These are phyloP conservation scores for Mimosa bimucronata DNA, from an alignment of 306 rosid species.

Conservation along the genomic window DNA sequence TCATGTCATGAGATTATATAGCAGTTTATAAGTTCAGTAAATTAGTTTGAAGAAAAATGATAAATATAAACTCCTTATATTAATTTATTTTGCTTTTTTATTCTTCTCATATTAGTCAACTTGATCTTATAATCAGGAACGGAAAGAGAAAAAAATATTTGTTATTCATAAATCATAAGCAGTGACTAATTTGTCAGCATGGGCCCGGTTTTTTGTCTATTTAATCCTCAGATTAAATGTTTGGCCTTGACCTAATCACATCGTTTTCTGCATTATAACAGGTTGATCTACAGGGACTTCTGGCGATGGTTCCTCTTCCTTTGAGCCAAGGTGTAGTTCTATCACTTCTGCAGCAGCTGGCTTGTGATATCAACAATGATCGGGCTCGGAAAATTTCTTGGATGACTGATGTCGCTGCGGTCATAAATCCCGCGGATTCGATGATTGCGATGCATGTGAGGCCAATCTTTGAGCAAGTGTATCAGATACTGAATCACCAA, in stretches of 20 bases:
- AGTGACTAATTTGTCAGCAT: background rate
- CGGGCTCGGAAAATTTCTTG: slow-evolving; percentile 65
- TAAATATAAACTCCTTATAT: too few species aligned
- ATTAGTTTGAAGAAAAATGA: too few species aligned
- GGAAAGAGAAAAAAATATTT: too few species aligned
- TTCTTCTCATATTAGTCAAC: too few species aligned
- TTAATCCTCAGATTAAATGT: background rate
- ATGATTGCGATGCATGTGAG: slow-evolving; percentile 76
- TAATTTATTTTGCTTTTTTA: too few species aligned
- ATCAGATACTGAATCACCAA: slow-evolving; percentile 90
- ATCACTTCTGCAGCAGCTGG: slow-evolving; percentile 94
- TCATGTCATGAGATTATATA: too few species aligned
- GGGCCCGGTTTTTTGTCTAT: background rate
- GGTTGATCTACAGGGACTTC: slow-evolving; percentile 78
- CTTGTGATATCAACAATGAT: slow-evolving; percentile 80
- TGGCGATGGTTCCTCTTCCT: slow-evolving; percentile 76
- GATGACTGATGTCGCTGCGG: slow-evolving; percentile 86
- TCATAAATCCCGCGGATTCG: slow-evolving; percentile 67
- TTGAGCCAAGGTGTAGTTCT: slow-evolving; percentile 96
- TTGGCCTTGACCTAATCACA: slow-evolving; percentile 19
- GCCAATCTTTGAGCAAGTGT: slow-evolving; percentile 91
- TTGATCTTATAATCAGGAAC: too few species aligned
- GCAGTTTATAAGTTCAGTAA: too few species aligned
- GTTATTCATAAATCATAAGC: background rate
- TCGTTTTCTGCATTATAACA: slow-evolving; percentile 40